These are phyloP conservation scores for Thraustochytrium striatum DNA, from an alignment of 352 stramenopile species.

Conservation along the genomic window DNA sequence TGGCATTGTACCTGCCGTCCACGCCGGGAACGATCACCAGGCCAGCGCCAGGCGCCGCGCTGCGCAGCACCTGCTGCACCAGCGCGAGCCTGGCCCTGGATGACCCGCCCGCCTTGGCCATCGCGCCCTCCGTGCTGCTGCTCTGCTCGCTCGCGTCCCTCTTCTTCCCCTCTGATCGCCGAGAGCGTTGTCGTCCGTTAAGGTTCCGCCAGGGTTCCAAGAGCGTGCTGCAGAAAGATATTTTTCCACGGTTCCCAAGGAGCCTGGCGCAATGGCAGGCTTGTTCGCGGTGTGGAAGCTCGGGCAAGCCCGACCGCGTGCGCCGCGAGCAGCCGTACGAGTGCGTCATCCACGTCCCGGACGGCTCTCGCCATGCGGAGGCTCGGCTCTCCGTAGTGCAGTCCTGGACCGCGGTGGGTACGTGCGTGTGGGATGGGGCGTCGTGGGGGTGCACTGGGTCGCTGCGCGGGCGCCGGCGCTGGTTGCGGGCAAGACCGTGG, in stretches of 20 bases:
- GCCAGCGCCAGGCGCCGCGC: neutral
- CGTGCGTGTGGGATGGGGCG: slow-evolving; percentile 24
- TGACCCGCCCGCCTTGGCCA: too few species aligned
- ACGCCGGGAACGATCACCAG: slow-evolving; percentile 11
- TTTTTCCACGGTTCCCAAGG: too few species aligned
- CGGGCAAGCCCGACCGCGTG: neutral
- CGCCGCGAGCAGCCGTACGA: neutral
- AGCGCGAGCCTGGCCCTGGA: too few species aligned
- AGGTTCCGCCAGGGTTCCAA: too few species aligned
- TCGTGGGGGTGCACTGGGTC: slow-evolving; percentile 16
- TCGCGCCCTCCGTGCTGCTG: too few species aligned
- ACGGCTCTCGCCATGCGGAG: neutral
- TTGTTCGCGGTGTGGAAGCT: slow-evolving; percentile 37
- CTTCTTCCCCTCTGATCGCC: too few species aligned
- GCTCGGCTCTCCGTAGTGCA: neutral
- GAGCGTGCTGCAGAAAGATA: too few species aligned
- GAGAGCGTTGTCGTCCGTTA: too few species aligned
- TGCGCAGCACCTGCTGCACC: neutral
- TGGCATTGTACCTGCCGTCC: slow-evolving; percentile 36
- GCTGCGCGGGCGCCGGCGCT: slow-evolving; percentile 5
- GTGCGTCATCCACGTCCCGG: neutral
- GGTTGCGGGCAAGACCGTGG: slow-evolving; percentile 61
- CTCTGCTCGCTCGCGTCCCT: too few species aligned
- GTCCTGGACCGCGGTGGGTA: neutral
- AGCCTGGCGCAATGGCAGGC: too few species aligned